These are phyloP conservation scores for Penicillium canariense DNA, from an alignment of 495 filamentous ascomycete genomes.

Conservation along the genomic window DNA sequence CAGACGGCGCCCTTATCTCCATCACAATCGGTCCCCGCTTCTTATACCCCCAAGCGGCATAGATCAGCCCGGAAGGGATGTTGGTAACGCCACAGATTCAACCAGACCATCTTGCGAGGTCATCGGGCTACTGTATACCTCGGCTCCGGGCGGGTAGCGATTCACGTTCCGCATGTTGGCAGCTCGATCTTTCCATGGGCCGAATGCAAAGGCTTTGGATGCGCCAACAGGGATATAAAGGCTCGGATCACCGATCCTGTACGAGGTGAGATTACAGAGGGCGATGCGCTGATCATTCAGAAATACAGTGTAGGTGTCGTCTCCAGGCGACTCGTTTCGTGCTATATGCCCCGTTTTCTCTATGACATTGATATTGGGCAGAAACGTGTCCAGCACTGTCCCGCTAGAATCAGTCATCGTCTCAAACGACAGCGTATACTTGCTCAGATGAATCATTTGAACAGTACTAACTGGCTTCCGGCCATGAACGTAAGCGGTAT, in stretches of 20 bases:
- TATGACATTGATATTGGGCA: background rate
- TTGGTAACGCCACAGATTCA: too few relatives aligned
- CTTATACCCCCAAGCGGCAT: background rate
- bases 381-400: conserved; percentile 4
- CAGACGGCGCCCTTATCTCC: background rate
- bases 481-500: background rate
- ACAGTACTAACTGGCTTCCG: conserved; percentile 1
- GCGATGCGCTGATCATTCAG: conserved; percentile 2
- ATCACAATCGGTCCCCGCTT: background rate
- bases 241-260: background rate
- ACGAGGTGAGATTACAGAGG: conserved; percentile 3
- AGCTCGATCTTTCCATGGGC: conserved; percentile 5
- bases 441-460: background rate
- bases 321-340: background rate
- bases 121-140: background rate
- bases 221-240: conserved; percentile 3
- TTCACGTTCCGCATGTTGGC: conserved; percentile 2
- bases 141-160: background rate
- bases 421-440: background rate
- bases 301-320: conserved; percentile 2
- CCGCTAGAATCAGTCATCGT: background rate
- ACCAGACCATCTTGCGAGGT: background rate
- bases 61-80: background rate
- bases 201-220: conserved; percentile 2
- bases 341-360: background rate